Conservation (phyloP, 768 basidiomycete genomes). For the Mycena sanguinolenta region DNA sequence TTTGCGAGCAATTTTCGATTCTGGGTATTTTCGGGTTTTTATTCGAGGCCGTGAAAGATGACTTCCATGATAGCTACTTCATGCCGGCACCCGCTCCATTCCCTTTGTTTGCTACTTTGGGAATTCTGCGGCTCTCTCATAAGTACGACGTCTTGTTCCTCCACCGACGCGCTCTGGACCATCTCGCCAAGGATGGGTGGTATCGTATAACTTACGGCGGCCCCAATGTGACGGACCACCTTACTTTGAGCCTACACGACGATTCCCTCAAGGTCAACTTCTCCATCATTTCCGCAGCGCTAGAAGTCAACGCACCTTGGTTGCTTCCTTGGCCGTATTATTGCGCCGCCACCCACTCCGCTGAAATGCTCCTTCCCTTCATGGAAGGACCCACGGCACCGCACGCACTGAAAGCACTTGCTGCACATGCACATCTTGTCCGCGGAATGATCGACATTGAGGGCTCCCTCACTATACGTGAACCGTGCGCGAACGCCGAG, state of each 20-base stretch:
- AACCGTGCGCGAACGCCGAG: too few species aligned
- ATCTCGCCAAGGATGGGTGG: too few species aligned
- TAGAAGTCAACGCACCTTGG: background rate
- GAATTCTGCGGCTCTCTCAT: conserved; percentile 6
- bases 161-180: too few species aligned
- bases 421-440: too few species aligned
- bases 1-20: conserved; percentile 12
- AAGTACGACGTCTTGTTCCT: conserved; percentile 11
- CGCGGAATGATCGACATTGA: background rate
- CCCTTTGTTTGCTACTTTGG: background rate
- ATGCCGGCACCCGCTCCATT: too few species aligned
- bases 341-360: background rate
- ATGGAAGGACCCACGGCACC: background rate
- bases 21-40: background rate
- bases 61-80: too few species aligned
- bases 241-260: too few species aligned
- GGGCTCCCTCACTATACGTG: too few species aligned
- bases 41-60: too few species aligned
- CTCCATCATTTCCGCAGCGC: background rate
- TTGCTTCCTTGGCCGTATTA: background rate
- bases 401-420: background rate
- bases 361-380: background rate
- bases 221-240: too few species aligned
- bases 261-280: too few species aligned
- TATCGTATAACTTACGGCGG: too few species aligned